phyloP scores from a whole-genome alignment of 2,329 filamentous ascomycete species.

The Monosporascus sp. region DNA sequence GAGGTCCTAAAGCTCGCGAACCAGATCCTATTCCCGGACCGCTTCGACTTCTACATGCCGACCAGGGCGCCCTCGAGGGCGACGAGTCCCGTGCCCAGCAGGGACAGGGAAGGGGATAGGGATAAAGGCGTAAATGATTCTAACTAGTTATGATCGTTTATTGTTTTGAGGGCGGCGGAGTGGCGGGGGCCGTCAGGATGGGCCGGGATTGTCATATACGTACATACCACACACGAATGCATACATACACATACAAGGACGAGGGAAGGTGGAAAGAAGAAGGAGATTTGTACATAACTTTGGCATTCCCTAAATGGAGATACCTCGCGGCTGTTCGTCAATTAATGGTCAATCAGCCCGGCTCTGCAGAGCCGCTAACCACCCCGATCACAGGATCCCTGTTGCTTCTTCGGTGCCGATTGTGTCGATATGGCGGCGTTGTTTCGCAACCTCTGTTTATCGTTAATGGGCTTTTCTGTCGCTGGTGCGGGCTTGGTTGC shows the following conservation, averaged over 20 bases:
- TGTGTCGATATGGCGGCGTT: too few species aligned
- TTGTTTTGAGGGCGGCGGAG: too few species aligned
- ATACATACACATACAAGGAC: neutral
- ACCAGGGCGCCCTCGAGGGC: slow-evolving; percentile 19
- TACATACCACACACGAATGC: too few species aligned
- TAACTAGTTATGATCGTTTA: too few species aligned
- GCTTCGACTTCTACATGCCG: slow-evolving; percentile 44
- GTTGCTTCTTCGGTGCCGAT: too few species aligned
- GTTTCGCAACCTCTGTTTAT: too few species aligned
- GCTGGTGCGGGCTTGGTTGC: too few species aligned
- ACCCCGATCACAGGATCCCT: too few species aligned
- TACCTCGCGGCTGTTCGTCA: neutral
- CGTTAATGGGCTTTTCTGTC: too few species aligned
- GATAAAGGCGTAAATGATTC: neutral
- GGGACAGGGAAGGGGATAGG: slow-evolving; percentile 3
- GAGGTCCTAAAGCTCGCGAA: slow-evolving; percentile 51
- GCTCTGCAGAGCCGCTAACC: too few species aligned
- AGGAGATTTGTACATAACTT: neutral
- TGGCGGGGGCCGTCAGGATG: too few species aligned
- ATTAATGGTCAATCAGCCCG: neutral
- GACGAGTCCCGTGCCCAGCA: neutral
- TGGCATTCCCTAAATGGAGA: neutral
- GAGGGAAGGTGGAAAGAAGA: neutral
- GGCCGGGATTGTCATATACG: too few species aligned
- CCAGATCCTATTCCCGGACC: slow-evolving; percentile 52